Base-by-base conservation (phyloP, 768 basidiomycete species). In the Trametes maxima region DNA sequence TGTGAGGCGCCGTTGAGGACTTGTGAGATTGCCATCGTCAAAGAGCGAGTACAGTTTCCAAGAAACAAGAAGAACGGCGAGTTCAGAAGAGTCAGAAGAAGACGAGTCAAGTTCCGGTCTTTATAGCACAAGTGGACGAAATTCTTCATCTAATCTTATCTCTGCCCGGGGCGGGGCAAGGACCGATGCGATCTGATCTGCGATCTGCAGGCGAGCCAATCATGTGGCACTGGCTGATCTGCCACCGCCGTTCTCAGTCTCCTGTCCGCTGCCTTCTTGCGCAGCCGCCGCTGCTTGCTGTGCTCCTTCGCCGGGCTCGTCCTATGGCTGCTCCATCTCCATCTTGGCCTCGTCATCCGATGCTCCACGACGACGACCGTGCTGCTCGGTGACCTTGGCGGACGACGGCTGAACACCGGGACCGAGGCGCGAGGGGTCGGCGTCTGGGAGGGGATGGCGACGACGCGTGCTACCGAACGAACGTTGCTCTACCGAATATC, bases 111-210 rank as follows among this genome's bases (percentile, higher is more conserved):
- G 42, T 21, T 24, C 33, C 35, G 22, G 19, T n/a, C 39, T 36
- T 49, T 45, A 51, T 51, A 45, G 8, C 6, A 54, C 6, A 35
- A 22, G 22, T 33, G 28, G 16, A 11, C 14, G 22, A 58, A 50
- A 43, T 50, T 58, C 57, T 50, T 50, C 57, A 58, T 58, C 57
- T 58, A 51, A 58, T 58, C 57, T 58, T 43, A 58, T 58, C 57
- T 57, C 43, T 19, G 1, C 21, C 7, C 5, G 24, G 12, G 0
- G 12, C 14, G 25, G 1, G 47, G 14, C 25, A 33, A 16, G 51
- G 11, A 40, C 36, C 37, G 51, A 52, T 52, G 13, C 19, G 57
- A 58, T 58, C 57, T 42, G 48, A 50, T 55, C 44, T 46, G 8
- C 46, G 54, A 55, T 45, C 54, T 46, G 10, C 35, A 36, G 12